Conservation (phyloP, 768 basidiomycete species). For the Boletus pseudopeckii region DNA sequence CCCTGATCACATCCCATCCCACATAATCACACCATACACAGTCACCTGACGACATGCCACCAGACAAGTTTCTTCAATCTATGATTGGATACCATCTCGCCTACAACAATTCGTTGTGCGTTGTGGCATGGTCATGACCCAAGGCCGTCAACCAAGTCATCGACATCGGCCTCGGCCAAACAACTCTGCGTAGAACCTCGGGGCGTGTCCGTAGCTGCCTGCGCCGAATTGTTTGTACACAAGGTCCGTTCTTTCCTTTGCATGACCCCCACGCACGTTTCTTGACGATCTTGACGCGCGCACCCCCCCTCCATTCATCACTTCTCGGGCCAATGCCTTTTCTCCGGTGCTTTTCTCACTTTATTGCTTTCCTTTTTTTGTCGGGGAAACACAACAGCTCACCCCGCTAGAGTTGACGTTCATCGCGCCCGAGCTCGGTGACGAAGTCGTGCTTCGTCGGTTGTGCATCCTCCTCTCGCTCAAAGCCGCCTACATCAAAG, state of each 20-base stretch:
- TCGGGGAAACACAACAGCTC: slow-evolving; percentile 30
- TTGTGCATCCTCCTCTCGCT: slow-evolving; percentile 75
- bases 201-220: slow-evolving; percentile 56
- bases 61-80: slow-evolving; percentile 62
- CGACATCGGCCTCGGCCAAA: slow-evolving; percentile 82
- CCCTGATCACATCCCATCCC: neutral
- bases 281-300: neutral
- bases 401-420: slow-evolving; percentile 52
- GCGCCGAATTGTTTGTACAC: slow-evolving; percentile 69
- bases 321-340: neutral
- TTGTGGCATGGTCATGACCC: slow-evolving; percentile 87
- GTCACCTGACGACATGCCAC: slow-evolving; percentile 58
- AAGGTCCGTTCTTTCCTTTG: slow-evolving; percentile 47
- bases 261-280: neutral
- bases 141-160: slow-evolving; percentile 73
- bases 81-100: slow-evolving; percentile 80
- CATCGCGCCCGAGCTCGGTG: slow-evolving; percentile 48
- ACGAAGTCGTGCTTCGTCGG: slow-evolving; percentile 67
- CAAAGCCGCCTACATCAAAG: slow-evolving; percentile 80
- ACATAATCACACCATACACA: slow-evolving; percentile 16
- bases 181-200: slow-evolving; percentile 61
- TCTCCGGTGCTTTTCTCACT: neutral
- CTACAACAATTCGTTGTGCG: slow-evolving; percentile 61
- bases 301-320: neutral
- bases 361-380: no score